These are phyloP conservation scores for Mycena belliarum DNA, from an alignment of 768 basidiomycete genomes.

Conservation along the genomic window DNA sequence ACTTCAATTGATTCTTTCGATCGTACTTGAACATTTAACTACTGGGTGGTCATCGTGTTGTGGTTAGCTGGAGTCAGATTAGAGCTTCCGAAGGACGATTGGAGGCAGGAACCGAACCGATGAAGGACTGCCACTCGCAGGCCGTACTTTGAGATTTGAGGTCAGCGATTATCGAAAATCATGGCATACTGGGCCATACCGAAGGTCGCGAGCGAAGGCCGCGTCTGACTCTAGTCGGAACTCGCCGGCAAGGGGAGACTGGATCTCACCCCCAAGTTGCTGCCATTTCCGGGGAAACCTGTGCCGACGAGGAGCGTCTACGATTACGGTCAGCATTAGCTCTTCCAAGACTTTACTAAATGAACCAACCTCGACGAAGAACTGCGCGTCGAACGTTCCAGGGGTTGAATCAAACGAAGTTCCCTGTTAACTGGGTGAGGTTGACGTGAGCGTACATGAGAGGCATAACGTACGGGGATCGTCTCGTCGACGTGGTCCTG, in stretches of 20 bases:
- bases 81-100: neutral
- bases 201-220: slow-evolving; percentile 26
- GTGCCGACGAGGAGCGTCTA: slow-evolving; percentile 31
- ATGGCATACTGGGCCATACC: slow-evolving; percentile 2
- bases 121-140: slow-evolving; percentile 42
- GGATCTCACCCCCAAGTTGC: slow-evolving; percentile 26
- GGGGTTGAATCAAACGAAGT: slow-evolving; percentile 35
- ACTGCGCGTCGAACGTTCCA: slow-evolving; percentile 32
- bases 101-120: slow-evolving; percentile 22
- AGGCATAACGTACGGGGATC: slow-evolving; percentile 22
- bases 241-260: slow-evolving; percentile 29
- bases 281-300: slow-evolving; percentile 27
- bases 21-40: too few relatives aligned
- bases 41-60: slow-evolving; percentile 16
- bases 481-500: slow-evolving; percentile 25
- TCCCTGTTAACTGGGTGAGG: slow-evolving; percentile 14
- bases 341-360: too few relatives aligned
- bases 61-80: slow-evolving; percentile 23
- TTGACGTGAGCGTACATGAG: neutral
- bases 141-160: slow-evolving; percentile 29
- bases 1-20: too few relatives aligned
- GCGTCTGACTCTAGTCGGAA: slow-evolving; percentile 33
- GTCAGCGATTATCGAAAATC: neutral
- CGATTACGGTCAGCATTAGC: neutral
- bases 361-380: slow-evolving; percentile 27